phyloP scores from a whole-genome alignment of 1,139 yeast species.

The Yueomyces sp. region DNA sequence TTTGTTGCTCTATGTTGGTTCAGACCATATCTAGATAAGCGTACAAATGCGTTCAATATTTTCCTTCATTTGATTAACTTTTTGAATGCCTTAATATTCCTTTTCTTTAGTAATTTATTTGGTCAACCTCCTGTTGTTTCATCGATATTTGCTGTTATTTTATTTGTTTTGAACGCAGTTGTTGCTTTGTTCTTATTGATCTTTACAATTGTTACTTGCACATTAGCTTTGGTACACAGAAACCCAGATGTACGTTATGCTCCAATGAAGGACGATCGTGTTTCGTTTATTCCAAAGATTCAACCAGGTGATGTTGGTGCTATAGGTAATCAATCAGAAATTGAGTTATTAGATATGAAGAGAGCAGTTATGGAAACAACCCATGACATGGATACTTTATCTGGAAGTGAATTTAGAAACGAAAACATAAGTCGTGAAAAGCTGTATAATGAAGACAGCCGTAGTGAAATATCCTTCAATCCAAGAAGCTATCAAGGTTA shows the following conservation, averaged over 20 bases:
- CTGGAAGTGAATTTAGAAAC: constrained; percentile 15
- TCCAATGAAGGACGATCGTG: constrained; percentile 95
- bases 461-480: constrained; percentile 15
- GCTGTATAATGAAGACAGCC: constrained; percentile 17
- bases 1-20: constrained; percentile 50
- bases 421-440: constrained; percentile 9
- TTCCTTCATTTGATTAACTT: constrained; percentile 69
- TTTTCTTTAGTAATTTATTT: constrained; percentile 80
- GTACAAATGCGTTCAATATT: constrained; percentile 86
- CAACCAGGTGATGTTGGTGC: constrained; percentile 14
- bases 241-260: constrained; percentile 94
- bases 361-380: constrained; percentile 80
- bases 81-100: constrained; percentile 71
- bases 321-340: constrained; percentile 34
- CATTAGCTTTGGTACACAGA: constrained; percentile 70
- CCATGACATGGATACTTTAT: constrained; percentile 27
- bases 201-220: constrained; percentile 78
- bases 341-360: constrained; percentile 80
- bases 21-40: constrained; percentile 88
- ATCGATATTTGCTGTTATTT: constrained; percentile 87
- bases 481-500: constrained; percentile 9
- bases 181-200: constrained; percentile 74
- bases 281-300: constrained; percentile 59
- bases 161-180: constrained; percentile 78
- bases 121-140: constrained; percentile 77